phyloP scores from a whole-genome alignment of 139 green algal species.

The Chlamydomonas applanata region DNA sequence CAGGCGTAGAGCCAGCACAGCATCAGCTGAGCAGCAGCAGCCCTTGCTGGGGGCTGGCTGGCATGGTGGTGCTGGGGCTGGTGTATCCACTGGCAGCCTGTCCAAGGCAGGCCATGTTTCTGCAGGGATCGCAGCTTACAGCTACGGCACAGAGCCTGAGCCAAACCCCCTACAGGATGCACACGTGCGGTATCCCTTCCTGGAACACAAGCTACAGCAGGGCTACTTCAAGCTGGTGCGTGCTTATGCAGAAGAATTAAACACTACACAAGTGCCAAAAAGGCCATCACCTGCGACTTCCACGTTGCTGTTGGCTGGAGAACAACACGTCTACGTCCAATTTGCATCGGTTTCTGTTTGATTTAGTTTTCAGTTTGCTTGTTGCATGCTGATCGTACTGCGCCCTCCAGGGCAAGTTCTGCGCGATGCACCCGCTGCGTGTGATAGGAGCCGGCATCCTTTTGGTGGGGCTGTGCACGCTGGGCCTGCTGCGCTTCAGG shows the following conservation, averaged over 20 bases:
- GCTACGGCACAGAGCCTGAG: neutral
- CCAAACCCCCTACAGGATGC: neutral
- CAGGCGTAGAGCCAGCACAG: too few relatives aligned
- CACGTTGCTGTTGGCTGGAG: too few relatives aligned
- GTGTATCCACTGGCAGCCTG: too few relatives aligned
- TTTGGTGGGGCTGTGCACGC: constrained; percentile 42
- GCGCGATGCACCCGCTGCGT: constrained; percentile 33
- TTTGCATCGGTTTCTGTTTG: too few relatives aligned
- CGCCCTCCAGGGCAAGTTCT: constrained; percentile 43
- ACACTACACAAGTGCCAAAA: too few relatives aligned
- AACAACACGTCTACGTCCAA: too few relatives aligned
- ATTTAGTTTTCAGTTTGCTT: neutral
- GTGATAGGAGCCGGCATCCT: constrained; percentile 34
- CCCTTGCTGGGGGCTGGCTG: too few relatives aligned
- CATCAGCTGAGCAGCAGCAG: too few relatives aligned
- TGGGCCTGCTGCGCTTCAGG: constrained; percentile 56
- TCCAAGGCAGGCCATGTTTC: neutral
- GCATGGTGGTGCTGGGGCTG: too few relatives aligned
- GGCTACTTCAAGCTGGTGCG: constrained; percentile 21
- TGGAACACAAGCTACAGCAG: constrained; percentile 25
- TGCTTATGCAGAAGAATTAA: too few relatives aligned
- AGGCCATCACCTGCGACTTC: too few relatives aligned
- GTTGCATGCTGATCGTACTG: too few relatives aligned
- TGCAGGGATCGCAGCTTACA: constrained; percentile 1
- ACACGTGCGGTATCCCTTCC: constrained; percentile 17